phyloP scores from a whole-genome alignment of 306 rosid genomes.

The Quercus ilex region DNA sequence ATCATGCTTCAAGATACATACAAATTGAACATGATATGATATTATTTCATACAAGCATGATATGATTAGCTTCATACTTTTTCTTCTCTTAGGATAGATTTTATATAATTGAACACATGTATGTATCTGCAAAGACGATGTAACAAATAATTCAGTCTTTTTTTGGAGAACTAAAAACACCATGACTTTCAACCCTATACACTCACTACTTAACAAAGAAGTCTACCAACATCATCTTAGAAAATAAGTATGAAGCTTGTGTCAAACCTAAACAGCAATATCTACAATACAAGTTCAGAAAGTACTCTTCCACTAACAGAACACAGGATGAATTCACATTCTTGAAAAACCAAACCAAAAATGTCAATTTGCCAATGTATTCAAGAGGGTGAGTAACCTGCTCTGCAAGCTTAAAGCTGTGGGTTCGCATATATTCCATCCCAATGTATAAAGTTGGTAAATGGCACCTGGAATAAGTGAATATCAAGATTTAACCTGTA shows the following conservation, averaged over 20 bases:
- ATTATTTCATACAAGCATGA: too few species aligned
- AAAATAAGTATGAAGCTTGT: not conserved
- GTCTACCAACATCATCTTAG: not conserved
- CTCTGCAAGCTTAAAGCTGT: constrained; percentile 95
- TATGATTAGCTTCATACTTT: not conserved
- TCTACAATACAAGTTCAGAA: not conserved
- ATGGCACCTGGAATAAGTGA: constrained; percentile 96
- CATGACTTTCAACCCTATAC: not conserved
- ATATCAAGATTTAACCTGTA: constrained; percentile 61
- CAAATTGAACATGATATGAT: too few species aligned
- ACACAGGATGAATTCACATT: not conserved
- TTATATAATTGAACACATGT: not conserved
- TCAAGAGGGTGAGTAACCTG: constrained; percentile 51
- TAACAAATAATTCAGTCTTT: not conserved
- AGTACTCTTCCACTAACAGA: not conserved
- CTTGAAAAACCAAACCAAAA: not conserved
- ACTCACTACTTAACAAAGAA: not conserved
- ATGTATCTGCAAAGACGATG: not conserved
- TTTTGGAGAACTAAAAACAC: not conserved
- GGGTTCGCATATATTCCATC: constrained; percentile 99
- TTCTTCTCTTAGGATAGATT: not conserved
- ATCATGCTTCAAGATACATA: too few species aligned
- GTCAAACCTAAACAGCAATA: not conserved
- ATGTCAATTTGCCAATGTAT: not conserved
- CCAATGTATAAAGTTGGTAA: constrained; percentile 96